Evolutionary conservation across 2,329 filamentous ascomycete genomes (phyloP).

Genomic region (Cercospora janseana): DNA sequence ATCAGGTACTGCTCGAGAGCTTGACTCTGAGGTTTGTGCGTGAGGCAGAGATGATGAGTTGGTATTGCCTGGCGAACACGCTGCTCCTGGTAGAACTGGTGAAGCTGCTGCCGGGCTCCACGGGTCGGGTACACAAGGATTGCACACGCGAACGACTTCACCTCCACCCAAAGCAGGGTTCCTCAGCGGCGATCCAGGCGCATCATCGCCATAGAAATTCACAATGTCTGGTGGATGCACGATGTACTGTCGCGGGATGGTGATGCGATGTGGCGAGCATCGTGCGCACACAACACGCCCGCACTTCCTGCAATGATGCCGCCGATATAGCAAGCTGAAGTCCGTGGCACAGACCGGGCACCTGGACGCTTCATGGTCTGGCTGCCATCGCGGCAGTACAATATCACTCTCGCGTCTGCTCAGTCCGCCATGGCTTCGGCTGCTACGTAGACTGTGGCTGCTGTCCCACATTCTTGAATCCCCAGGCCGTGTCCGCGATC

Average conservation of each 20-base stretch:
- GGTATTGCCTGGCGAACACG: not conserved
- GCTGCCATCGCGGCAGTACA: slow-evolving; percentile 77
- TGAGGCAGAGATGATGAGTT: slow-evolving; percentile 1
- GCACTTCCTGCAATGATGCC: slow-evolving; percentile 95
- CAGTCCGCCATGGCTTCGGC: not conserved
- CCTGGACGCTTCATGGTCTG: slow-evolving; percentile 74
- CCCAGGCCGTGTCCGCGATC: not conserved
- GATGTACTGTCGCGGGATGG: slow-evolving; percentile 89
- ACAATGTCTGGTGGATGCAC: slow-evolving; percentile 64
- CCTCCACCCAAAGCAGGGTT: slow-evolving; percentile 61
- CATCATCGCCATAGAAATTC: slow-evolving; percentile 18
- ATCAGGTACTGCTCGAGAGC: not conserved
- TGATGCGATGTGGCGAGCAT: slow-evolving; percentile 92
- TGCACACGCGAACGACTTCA: slow-evolving; percentile 68
- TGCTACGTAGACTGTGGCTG: slow-evolving; percentile 3
- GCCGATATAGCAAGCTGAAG: slow-evolving; percentile 82
- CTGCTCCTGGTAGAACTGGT: not conserved
- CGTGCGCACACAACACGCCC: slow-evolving; percentile 84
- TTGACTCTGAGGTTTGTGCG: not conserved
- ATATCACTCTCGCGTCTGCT: slow-evolving; percentile 43
- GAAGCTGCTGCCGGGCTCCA: slow-evolving; percentile 29
- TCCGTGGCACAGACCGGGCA: slow-evolving; percentile 80
- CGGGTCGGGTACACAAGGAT: slow-evolving; percentile 69
- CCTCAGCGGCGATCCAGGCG: slow-evolving; percentile 15
- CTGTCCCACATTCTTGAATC: slow-evolving; percentile 15